Percentiles rank a stretch among this genome's conserved stretches.
These are phyloP conservation scores for Podospora pseudoanserina DNA, from an alignment of 495 filamentous ascomycete genomes.

Conservation along the genomic window DNA sequence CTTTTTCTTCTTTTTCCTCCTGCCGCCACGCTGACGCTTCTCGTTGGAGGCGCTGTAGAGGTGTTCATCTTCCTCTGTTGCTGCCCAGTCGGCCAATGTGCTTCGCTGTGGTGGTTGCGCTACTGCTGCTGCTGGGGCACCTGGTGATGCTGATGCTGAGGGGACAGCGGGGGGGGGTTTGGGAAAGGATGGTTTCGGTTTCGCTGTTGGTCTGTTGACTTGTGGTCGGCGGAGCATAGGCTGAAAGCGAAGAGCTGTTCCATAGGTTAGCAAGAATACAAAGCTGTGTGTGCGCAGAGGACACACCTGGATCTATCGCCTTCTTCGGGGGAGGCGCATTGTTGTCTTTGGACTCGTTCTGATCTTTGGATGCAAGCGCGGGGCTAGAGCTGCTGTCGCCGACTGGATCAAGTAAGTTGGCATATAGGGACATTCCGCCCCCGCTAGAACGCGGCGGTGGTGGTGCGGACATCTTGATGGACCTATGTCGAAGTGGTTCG, in stretches of 20 bases:
- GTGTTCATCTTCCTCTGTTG: constrained; percentile 63
- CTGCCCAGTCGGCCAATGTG: constrained; percentile 81
- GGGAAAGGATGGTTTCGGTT: constrained; percentile 61
- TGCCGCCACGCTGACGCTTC: constrained; percentile 72
- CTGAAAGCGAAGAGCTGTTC: constrained; percentile 73
- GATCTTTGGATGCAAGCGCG: constrained; percentile 69
- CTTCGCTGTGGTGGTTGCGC: constrained; percentile 45
- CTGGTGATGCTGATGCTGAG: constrained; percentile 14
- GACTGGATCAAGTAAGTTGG: constrained; percentile 51
- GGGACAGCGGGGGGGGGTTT: constrained; percentile 32
- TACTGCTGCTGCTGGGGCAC: neutral
- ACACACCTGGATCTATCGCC: constrained; percentile 55
- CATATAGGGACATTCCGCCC: constrained; percentile 53
- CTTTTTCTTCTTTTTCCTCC: constrained; percentile 80
- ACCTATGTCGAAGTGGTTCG: neutral
- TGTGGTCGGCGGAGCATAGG: constrained; percentile 65
- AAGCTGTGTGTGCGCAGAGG: neutral
- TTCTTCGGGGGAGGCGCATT: constrained; percentile 65
- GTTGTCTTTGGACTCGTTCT: constrained; percentile 68
- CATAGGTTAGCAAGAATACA: neutral
- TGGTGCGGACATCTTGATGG: constrained; percentile 16
- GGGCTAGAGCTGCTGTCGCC: constrained; percentile 35
- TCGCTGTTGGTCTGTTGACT: constrained; percentile 57
- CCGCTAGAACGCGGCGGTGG: constrained; percentile 23
- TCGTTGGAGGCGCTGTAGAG: constrained; percentile 43